phyloP scores from a whole-genome alignment of 1,284 basidiomycete species.

The Pseudozyma thailandica region DNA sequence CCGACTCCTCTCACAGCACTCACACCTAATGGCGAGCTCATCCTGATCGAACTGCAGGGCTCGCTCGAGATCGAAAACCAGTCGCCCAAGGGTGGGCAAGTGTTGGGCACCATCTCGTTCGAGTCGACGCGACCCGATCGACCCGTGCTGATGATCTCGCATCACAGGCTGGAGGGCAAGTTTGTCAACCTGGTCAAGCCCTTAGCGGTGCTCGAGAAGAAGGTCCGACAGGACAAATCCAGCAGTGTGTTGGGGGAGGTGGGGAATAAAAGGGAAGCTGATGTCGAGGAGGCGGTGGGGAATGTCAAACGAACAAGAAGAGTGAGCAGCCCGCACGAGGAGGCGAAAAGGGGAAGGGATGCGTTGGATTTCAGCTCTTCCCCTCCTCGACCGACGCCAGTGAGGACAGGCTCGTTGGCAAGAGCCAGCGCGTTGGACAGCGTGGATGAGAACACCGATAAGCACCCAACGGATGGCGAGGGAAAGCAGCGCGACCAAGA shows the following conservation, averaged over 20 bases:
- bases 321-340: background rate
- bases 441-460: conserved; percentile 17
- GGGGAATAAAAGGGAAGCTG: background rate
- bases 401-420: conserved; percentile 3
- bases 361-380: conserved; percentile 52
- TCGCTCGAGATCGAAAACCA: conserved; percentile 60
- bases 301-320: conserved; percentile 7
- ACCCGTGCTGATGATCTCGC: conserved; percentile 82
- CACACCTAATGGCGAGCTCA: conserved; percentile 55
- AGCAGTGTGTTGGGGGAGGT: conserved; percentile 13
- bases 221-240: conserved; percentile 4
- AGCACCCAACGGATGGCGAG: background rate
- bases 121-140: conserved; percentile 72
- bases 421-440: conserved; percentile 5
- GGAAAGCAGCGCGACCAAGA: conserved; percentile 15
- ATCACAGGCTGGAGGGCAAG: conserved; percentile 89
- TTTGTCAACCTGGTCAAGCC: conserved; percentile 73
- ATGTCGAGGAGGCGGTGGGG: conserved; percentile 5
- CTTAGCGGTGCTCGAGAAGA: conserved; percentile 61
- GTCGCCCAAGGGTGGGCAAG: conserved; percentile 39
- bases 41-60: conserved; percentile 66
- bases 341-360: conserved; percentile 9
- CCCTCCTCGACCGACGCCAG: conserved; percentile 15
- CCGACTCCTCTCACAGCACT: conserved; percentile 40
- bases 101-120: conserved; percentile 59